Base-by-base conservation (phyloP, 305 asterid genomes). In the Rubia balearica region DNA sequence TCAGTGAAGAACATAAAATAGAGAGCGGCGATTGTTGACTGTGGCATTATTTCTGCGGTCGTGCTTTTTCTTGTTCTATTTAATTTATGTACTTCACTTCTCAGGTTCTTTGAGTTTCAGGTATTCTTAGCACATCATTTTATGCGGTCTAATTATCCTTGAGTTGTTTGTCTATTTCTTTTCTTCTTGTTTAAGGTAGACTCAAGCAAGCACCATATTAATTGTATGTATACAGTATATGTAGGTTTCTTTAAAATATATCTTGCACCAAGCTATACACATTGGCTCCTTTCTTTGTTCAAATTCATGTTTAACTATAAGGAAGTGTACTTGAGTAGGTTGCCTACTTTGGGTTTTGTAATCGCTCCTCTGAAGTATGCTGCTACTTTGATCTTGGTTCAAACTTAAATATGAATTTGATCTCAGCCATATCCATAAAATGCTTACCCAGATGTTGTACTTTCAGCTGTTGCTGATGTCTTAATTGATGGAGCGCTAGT, bases 381-480 rank as follows among this genome's bases (percentile, higher is more conserved):
- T 30, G 19, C 19, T 17, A 41, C 27, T 42, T 59, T 14, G 16
- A 13, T 59, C 11, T 56, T 70, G 55, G 27, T 70, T 41, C 38
- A 11, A 53, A 38, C 55, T 48, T 42, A 7, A 22, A 48, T 51
- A 51, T 51, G 59, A 33, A 24, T 45, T 5, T 57, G 13, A 19
- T 36, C 43, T 19, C 5, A 14, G 16, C 24, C 43, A 42, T 51
- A 38, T 73, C 56, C 75, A 40, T 74, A 46, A 70, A 30, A 72
- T 74, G 67, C 85, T 80, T 76, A 76, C 73, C 19, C 60, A 74
- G 72, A 77, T 68, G 76, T 66, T 82, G 71, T 80, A 71, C 76
- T 86, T 72, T 80, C 96, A 95, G 99, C 99, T 82, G 96, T 95
- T 71, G 97, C 97, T 24, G 99, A 90, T 83, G 97, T 90, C 81